phyloP scores from a whole-genome alignment of 177 flowering plant species.

The Vitis hybrid region DNA sequence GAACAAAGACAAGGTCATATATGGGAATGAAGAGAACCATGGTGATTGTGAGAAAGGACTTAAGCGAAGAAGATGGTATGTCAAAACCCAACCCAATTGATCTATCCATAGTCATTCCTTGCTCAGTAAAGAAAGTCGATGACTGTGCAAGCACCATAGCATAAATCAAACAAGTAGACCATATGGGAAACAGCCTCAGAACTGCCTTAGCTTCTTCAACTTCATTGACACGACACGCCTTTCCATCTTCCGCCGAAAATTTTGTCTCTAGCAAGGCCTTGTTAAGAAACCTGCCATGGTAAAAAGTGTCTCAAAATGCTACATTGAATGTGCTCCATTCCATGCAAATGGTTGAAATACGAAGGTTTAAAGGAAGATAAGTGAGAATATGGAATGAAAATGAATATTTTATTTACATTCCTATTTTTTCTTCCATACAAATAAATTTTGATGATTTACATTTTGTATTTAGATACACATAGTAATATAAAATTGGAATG shows the following conservation, averaged over 20 bases:
- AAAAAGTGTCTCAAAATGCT: too few relatives aligned
- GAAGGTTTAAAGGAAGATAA: too few relatives aligned
- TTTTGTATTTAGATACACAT: too few relatives aligned
- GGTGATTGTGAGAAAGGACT: conserved; percentile 1
- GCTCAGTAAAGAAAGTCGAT: not conserved
- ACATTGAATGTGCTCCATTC: too few relatives aligned
- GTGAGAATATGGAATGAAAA: too few relatives aligned
- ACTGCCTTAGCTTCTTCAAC: conserved; percentile 9
- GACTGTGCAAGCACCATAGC: conserved; percentile 3
- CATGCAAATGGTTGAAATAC: too few relatives aligned
- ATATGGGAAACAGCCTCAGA: conserved; percentile 3
- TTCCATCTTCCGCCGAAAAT: not conserved
- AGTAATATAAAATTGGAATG: too few relatives aligned
- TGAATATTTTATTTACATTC: too few relatives aligned
- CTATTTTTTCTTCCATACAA: too few relatives aligned
- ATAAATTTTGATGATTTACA: too few relatives aligned
- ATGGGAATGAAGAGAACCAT: not conserved
- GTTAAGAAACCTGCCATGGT: too few relatives aligned
- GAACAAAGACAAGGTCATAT: conserved; percentile 4
- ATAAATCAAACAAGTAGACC: conserved; percentile 3
- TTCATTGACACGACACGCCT: not conserved
- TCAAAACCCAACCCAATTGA: conserved; percentile 2
- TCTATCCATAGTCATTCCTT: conserved; percentile 6
- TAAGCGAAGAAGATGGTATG: conserved; percentile 6
- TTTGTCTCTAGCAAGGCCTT: too few relatives aligned